Evolutionary conservation across 305 asterid genomes (phyloP).

Genomic region (Fraxinus ornus): DNA sequence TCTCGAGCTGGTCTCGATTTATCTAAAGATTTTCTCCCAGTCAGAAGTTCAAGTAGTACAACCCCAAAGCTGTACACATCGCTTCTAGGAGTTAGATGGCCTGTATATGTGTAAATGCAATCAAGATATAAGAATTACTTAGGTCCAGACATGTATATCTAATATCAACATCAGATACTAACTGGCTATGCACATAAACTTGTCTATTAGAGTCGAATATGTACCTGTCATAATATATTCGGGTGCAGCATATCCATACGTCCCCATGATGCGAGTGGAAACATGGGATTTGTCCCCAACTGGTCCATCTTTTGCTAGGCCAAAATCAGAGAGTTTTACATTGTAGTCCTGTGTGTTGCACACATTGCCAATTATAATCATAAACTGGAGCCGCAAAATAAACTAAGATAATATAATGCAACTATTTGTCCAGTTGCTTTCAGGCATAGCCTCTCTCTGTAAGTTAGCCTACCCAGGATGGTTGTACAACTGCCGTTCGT

Average conservation of each 20-base stretch:
- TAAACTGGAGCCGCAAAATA: not conserved
- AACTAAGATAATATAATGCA: not conserved
- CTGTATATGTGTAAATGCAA: conserved; percentile 28
- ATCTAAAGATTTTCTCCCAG: conserved; percentile 80
- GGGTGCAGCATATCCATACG: conserved; percentile 92
- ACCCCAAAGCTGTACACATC: conserved; percentile 92
- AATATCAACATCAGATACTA: not conserved
- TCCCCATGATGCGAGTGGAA: conserved; percentile 95
- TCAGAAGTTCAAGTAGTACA: conserved; percentile 77
- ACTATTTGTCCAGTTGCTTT: not conserved
- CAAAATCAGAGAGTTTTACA: conserved; percentile 86
- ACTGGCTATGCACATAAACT: not conserved
- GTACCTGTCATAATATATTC: conserved; percentile 89
- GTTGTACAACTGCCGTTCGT: not conserved
- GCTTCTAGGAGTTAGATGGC: conserved; percentile 80
- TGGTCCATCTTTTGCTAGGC: conserved; percentile 94
- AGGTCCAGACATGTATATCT: not conserved
- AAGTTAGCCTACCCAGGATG: not conserved
- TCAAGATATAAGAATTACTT: not conserved
- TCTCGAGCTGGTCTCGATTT: conserved; percentile 71
- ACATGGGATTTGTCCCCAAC: conserved; percentile 96
- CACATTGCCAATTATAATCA: not conserved
- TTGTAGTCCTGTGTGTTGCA: conserved; percentile 66
- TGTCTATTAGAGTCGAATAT: not conserved
- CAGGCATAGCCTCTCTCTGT: not conserved